These are phyloP conservation scores for Trichophyton rubrum DNA, from an alignment of 2,329 filamentous ascomycete species.

Conservation along the genomic window DNA sequence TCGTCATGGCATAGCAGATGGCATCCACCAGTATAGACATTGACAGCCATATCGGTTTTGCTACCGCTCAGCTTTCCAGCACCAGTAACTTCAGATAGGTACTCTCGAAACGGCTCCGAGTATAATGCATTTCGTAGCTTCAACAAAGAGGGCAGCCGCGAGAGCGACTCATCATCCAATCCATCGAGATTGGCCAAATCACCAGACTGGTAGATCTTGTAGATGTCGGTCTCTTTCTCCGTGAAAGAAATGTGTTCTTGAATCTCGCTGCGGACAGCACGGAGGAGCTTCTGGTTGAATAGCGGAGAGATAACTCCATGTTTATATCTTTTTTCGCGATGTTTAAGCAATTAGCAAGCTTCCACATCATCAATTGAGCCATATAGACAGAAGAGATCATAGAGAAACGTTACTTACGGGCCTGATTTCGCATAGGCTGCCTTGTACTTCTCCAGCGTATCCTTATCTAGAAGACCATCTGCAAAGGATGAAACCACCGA, in stretches of 20 bases:
- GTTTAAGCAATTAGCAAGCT: background rate
- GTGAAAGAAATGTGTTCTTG: slow-evolving; percentile 86
- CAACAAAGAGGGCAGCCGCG: slow-evolving; percentile 78
- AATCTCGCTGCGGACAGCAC: slow-evolving; percentile 78
- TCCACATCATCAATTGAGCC: background rate
- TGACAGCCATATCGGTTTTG: slow-evolving; percentile 99
- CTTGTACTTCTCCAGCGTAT: slow-evolving; percentile 32
- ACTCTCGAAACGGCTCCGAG: slow-evolving; percentile 76
- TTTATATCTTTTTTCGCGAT: slow-evolving; percentile 53
- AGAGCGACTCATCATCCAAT: slow-evolving; percentile 71
- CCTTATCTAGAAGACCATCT: slow-evolving; percentile 31
- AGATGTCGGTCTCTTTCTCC: slow-evolving; percentile 97
- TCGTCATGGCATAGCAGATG: slow-evolving; percentile 96
- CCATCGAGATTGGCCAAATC: slow-evolving; percentile 95
- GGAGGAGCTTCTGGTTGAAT: slow-evolving; percentile 69
- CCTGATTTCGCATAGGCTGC: slow-evolving; percentile 30
- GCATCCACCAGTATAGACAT: slow-evolving; percentile 92
- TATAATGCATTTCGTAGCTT: slow-evolving; percentile 89
- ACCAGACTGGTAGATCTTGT: slow-evolving; percentile 98
- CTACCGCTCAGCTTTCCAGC: slow-evolving; percentile 77
- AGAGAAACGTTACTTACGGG: slow-evolving; percentile 25
- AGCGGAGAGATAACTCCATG: slow-evolving; percentile 79
- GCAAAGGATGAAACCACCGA: slow-evolving; percentile 30
- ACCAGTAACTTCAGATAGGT: slow-evolving; percentile 72
- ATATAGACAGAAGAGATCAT: background rate